Base-by-base conservation (phyloP, 768 basidiomycete genomes). In the Suillus clintonianus region DNA sequence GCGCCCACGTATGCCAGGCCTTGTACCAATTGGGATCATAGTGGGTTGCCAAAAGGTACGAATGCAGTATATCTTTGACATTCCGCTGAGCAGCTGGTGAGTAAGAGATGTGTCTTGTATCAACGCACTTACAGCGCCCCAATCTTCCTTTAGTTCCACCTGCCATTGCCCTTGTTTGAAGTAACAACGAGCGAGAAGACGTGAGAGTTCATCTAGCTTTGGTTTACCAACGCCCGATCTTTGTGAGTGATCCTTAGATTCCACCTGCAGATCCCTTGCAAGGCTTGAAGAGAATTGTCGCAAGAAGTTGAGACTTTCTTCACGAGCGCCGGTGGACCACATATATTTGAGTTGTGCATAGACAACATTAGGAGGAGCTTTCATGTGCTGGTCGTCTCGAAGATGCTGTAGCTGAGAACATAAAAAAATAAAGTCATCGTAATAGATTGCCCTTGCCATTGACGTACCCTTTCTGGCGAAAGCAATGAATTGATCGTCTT, bases 1-100 rank as follows among this genome's bases (percentile, higher is more conserved):
- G 81, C 2, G 97, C 97, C 95, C 95, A 99, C 1, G 94, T 95
- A 71, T 99, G 97, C 96, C 96, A 99, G 19, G 97, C 97, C 74
- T 99, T 98, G 77, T 98, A 98, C 97, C 97, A 99, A n/a, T 84
- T 82, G 5, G 91, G 87, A 74, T 99, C 97, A 67, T 93, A 93
- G 69, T 91, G 89, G 2, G 97, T 99, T 0, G 97, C 93, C 36
- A 90, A 82, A 58, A 85, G 82, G 76, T 97, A 98, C 5, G 92
- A 88, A 67, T 89, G 86, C 8, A 99, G 79, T 62, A 98, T 94
- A 50, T 91, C 89, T 59, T 89, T 85, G 27, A 91, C 86, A 62
- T 93, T 90, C 65, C 89, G 82, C 93, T 95, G 70, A 37, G 55
- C 32, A 6, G 42, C 34, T 41, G n/a, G 36, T 75, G 47, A 75